A percentile compares a stretch with the other conserved stretches of the same genome.
Evolutionary conservation across 73 alveolate genomes (phyloP).

Genomic region (Symbiodinium pilosum): DNA sequence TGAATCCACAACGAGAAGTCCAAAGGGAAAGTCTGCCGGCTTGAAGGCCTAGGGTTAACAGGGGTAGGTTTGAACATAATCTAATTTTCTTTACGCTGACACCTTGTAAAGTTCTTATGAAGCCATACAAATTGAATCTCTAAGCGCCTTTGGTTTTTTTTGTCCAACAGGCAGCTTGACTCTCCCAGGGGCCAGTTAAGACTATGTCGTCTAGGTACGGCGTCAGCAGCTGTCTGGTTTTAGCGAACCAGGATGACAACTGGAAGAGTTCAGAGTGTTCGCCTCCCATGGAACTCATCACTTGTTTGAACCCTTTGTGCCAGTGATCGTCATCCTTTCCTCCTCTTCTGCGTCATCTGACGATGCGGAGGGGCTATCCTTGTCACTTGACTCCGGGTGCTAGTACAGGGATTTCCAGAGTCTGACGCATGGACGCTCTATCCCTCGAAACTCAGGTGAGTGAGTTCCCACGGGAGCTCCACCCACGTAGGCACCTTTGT

Average conservation of each 20-base stretch:
- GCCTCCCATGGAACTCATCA: background rate
- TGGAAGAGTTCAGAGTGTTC: background rate
- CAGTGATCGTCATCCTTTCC: background rate
- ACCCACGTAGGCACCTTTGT: background rate
- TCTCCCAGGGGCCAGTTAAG: background rate
- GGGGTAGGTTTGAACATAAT: too few species aligned
- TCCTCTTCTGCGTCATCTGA: too few species aligned
- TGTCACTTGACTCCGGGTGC: slow-evolving; percentile 41
- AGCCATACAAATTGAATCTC: too few species aligned
- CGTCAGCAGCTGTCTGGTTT: background rate
- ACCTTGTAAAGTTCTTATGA: too few species aligned
- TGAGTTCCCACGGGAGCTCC: background rate
- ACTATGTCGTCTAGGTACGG: slow-evolving; percentile 19
- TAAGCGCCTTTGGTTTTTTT: background rate
- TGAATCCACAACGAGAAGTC: too few species aligned
- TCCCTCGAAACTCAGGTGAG: background rate
- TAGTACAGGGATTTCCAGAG: background rate
- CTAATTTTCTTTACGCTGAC: too few species aligned
- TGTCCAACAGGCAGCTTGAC: background rate
- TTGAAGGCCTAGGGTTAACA: too few species aligned
- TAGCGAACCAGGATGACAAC: background rate
- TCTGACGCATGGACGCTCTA: background rate
- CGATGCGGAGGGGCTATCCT: too few species aligned
- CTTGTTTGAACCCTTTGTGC: slow-evolving; percentile 1
- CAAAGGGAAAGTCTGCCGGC: too few species aligned